Evolutionary conservation across 441 rosid species (phyloP), one percentile per base, ranked within the genome.

Genomic region (Mallotus repandus): DNA sequence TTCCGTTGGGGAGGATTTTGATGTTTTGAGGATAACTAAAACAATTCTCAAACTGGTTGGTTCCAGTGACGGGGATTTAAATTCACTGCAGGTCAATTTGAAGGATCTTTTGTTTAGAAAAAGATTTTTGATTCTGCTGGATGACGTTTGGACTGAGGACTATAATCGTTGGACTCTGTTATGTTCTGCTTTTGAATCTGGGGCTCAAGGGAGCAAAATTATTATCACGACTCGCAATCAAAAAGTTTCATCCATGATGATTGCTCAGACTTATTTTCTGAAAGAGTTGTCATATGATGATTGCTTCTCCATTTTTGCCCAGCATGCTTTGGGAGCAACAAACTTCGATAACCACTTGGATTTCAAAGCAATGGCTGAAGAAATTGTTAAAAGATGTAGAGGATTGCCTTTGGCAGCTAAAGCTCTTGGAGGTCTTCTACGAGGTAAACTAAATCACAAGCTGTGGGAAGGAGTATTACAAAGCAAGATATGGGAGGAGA

Each of bases 141-240:
- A 76, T 72, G 78, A 79, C 66, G 73, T 79, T 2, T 79, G 81
- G 81, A 79, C 18, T 52, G 76, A 79, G n/a, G 41, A 60, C 4
- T 25, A 71, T 9, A n/a, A 16, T 13, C n/a, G 25, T 3, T 69
- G 72, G 72, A 16, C 18, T n/a, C 18, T 19, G 7, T 19, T 54
- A 16, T 18, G 48, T 12, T 0, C n/a, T n/a, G 48, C 74, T 22
- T 48, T 61, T 16, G 9, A 25, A 6, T 14, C 25, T 0, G 48
- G 58, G 19, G 63, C 72, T 19, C 63, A 25, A 41, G 59, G 67
- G 60, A 71, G 74, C 22, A 71, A 18, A 49, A 50, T 61, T 18
- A 59, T 71, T n/a, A 2, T 56, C 0, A 56, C 60, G 21, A 56
- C 60, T 19, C 32, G 60, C 0, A 8, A 21, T 21, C 0, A 57